phyloP scores from a whole-genome alignment of 2,329 filamentous ascomycete genomes.

The Pestalotiopsis sp. region DNA sequence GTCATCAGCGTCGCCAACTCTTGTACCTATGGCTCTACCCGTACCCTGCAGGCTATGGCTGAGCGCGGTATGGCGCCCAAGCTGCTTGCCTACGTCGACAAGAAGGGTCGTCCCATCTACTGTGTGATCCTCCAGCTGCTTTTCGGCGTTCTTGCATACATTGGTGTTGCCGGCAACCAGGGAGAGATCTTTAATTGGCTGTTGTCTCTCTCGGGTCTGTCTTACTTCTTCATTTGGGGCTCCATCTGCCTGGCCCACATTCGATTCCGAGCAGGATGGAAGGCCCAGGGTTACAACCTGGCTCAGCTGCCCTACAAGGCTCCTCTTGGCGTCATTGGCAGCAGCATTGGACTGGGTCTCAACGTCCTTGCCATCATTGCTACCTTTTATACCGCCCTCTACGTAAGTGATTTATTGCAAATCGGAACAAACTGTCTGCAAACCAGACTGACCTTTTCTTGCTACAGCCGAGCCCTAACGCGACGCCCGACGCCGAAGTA shows the following conservation, averaged over 20 bases:
- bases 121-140: conserved; percentile 53
- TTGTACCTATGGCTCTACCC: conserved; percentile 51
- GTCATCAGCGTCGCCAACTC: conserved; percentile 56
- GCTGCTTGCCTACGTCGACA: conserved; percentile 62
- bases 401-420: conserved; percentile 33
- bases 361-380: conserved; percentile 70
- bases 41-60: conserved; percentile 52
- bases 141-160: conserved; percentile 63
- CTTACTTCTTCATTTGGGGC: conserved; percentile 76
- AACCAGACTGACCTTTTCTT: not conserved
- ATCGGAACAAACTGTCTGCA: not conserved
- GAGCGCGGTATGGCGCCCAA: conserved; percentile 54
- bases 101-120: conserved; percentile 59
- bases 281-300: conserved; percentile 54
- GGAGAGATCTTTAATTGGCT: conserved; percentile 63
- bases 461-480: conserved; percentile 33
- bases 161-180: conserved; percentile 46
- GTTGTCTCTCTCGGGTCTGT: conserved; percentile 71
- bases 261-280: conserved; percentile 65
- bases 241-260: conserved; percentile 68
- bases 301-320: conserved; percentile 51
- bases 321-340: conserved; percentile 63
- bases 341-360: conserved; percentile 67
- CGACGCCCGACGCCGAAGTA: conserved; percentile 38
- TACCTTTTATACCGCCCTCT: conserved; percentile 71